phyloP scores from a whole-genome alignment of 2,329 filamentous ascomycete species.

The Diaporthe amygdali region DNA sequence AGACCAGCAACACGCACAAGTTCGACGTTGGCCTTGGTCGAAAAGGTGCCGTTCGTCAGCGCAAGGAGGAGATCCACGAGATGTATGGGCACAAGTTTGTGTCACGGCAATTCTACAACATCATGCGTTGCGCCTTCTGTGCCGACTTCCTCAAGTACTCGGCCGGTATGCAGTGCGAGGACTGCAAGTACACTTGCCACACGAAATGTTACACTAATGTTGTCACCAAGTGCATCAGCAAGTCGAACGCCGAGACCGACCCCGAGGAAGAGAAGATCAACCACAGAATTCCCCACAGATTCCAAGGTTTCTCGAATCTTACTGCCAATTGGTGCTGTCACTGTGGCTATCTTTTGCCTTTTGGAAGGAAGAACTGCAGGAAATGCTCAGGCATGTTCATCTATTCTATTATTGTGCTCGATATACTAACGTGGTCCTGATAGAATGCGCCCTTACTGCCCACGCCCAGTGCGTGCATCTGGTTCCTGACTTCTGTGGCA shows the following conservation, averaged over 20 bases:
- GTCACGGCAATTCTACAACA: constrained; percentile 99
- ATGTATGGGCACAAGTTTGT: constrained; percentile 99
- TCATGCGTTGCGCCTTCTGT: constrained; percentile 98
- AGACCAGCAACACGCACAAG: constrained; percentile 79
- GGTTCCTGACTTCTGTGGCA: constrained; percentile 97
- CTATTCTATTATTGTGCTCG: background rate
- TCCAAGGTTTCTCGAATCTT: constrained; percentile 95
- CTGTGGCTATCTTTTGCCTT: constrained; percentile 92
- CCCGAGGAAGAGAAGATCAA: constrained; percentile 99
- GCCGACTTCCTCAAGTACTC: constrained; percentile 99
- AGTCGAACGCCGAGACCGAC: constrained; percentile 97
- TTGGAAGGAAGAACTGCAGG: constrained; percentile 93
- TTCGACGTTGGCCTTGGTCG: constrained; percentile 91
- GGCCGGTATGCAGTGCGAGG: constrained; percentile 97
- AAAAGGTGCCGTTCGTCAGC: constrained; percentile 94
- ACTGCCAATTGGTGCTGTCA: constrained; percentile 99
- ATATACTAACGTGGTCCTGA: constrained; percentile 33
- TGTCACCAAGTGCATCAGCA: constrained; percentile 99
- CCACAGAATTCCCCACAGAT: constrained; percentile 96
- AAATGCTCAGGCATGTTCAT: constrained; percentile 78
- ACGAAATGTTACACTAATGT: constrained; percentile 96
- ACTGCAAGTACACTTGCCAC: constrained; percentile 99
- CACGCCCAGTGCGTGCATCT: constrained; percentile 92
- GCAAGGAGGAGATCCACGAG: constrained; percentile 97
- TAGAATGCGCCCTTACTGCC: constrained; percentile 89